Evolutionary conservation across 2,329 filamentous ascomycete species (phyloP).

Genomic region (Penicillium janthinellum): DNA sequence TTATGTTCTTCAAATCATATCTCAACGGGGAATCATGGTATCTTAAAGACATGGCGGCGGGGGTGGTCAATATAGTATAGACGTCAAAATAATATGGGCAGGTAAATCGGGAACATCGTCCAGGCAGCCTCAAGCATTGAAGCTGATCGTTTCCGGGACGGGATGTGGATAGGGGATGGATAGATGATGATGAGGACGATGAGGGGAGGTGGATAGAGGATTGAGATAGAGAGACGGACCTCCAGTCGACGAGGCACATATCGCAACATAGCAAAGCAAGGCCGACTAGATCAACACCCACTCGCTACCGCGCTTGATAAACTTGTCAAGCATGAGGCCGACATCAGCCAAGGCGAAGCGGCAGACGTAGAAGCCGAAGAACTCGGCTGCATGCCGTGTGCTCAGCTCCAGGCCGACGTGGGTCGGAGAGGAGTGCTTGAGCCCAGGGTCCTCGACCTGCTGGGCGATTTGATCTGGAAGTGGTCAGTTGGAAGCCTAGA

Average conservation of each 20-base stretch:
- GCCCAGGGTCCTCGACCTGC: constrained; percentile 91
- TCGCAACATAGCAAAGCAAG: neutral
- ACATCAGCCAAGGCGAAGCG: constrained; percentile 91
- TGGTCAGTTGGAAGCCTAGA: constrained; percentile 13
- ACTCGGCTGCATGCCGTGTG: constrained; percentile 90
- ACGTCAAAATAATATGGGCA: constrained; percentile 26
- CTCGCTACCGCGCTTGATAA: constrained; percentile 92
- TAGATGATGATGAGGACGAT: neutral
- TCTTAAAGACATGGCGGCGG: constrained; percentile 25
- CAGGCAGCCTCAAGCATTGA: neutral
- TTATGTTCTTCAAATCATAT: constrained; percentile 30
- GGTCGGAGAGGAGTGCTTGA: constrained; percentile 88
- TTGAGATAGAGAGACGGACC: neutral
- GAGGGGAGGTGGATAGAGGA: neutral
- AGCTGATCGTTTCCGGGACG: neutral
- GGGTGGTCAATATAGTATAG: constrained; percentile 16
- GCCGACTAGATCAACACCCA: constrained; percentile 69
- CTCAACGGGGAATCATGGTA: constrained; percentile 27
- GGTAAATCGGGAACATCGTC: constrained; percentile 4
- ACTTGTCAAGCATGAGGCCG: constrained; percentile 86
- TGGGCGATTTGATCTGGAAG: constrained; percentile 84
- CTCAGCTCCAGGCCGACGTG: constrained; percentile 94
- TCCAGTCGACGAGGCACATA: neutral
- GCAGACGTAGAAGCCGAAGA: constrained; percentile 96
- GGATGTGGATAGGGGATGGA: neutral